phyloP scores from a whole-genome alignment of 2,329 filamentous ascomycete genomes.

The Aciculosporium take region DNA sequence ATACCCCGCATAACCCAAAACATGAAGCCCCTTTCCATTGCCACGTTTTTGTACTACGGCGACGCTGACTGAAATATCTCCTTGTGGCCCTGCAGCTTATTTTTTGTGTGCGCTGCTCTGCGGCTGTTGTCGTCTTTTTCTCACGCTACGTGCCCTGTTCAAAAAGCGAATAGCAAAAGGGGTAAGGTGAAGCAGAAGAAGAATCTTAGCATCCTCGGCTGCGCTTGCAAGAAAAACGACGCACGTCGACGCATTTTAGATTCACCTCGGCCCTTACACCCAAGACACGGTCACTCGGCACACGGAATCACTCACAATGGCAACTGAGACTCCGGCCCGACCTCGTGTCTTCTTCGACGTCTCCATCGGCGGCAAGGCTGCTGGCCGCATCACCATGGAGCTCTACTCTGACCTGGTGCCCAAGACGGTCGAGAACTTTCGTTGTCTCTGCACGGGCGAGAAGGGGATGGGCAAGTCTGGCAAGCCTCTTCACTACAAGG shows the following conservation, averaged over 20 bases:
- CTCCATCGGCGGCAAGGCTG: conserved; percentile 56
- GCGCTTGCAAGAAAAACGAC: background rate
- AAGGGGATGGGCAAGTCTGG: conserved; percentile 72
- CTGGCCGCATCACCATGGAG: conserved; percentile 76
- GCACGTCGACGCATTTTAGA: too few relatives aligned
- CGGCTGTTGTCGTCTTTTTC: background rate
- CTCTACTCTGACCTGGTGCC: conserved; percentile 66
- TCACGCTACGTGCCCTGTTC: background rate
- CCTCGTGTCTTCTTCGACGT: conserved; percentile 90
- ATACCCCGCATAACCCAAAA: background rate
- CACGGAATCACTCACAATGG: conserved; percentile 19
- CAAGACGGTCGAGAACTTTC: conserved; percentile 95
- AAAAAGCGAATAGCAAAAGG: background rate
- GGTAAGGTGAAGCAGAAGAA: background rate
- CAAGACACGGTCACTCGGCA: background rate
- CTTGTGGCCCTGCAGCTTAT: background rate
- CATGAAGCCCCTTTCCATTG: background rate
- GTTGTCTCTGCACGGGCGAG: conserved; percentile 84
- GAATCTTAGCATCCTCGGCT: background rate
- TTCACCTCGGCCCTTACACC: background rate
- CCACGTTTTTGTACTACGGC: background rate
- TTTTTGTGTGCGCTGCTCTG: background rate
- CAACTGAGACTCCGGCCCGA: conserved; percentile 36
- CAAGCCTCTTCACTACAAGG: conserved; percentile 86
- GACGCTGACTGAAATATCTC: background rate